Base-by-base conservation (phyloP, 2,329 filamentous ascomycete species). In the Ophiostoma sp. region DNA sequence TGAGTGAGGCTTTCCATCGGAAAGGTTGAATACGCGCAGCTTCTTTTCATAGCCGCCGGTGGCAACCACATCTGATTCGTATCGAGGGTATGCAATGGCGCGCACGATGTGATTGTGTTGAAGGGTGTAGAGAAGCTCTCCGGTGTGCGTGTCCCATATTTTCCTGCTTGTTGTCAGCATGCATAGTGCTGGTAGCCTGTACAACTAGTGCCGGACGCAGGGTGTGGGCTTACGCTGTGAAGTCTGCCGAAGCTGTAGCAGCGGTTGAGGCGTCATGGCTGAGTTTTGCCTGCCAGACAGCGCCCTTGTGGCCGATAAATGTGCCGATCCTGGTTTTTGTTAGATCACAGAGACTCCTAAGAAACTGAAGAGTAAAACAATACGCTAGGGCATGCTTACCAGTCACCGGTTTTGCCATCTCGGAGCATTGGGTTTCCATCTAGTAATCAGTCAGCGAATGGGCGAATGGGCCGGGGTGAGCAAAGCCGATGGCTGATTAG, bases 401-500 rank as follows among this genome's bases (percentile, higher is more conserved):
- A 97, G 78, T 97, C 93, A 69, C 95, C 95, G 64, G 94, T 99
- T 71, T 96, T 86, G 71, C 95, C 95, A 80, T 98, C 92, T 73
- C 95, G 91, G 74, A 99, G 89, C 93, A 98, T 98, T 66, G 95
- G 95, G 77, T 98, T 98, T 76, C 94, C 94, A 82, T 99, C 95
- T 93, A 78, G 14, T 9, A 16, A 40, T 27, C 5, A 42, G 18
- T 71, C 77, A 69, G 65, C 27, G 11, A 9, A 9, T 40, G 42
- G 36, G 65, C 27, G 11, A 9, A 9, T 40, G 42, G 36, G 12
- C 36, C 11, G 5, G 18, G 40, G 8, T 40, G 11, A 68, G 77
- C 73, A 70, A 69, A 68, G 52, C 9, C 40, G 38, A 14, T n/a
- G 11, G 16, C n/a, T 64, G 7, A 3, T 55, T 27, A 18, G 49